phyloP scores from a whole-genome alignment of 768 basidiomycete species.

The Lactifluus hygrophoroides region DNA sequence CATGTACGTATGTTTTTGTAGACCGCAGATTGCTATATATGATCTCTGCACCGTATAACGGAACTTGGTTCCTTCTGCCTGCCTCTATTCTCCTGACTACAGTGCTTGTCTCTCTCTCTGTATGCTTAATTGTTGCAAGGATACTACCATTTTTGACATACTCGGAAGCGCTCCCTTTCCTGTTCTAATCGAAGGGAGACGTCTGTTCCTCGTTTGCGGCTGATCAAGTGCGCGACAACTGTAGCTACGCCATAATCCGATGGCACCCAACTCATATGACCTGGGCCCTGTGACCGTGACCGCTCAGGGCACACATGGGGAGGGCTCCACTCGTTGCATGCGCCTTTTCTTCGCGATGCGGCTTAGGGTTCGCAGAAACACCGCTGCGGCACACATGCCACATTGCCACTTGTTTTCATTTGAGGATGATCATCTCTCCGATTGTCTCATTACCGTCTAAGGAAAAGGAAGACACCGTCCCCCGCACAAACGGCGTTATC shows the following conservation, averaged over 20 bases:
- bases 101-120: not conserved
- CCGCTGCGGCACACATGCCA: too few species aligned
- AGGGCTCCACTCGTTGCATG: too few species aligned
- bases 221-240: not conserved
- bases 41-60: not conserved
- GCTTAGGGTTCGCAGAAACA: not conserved
- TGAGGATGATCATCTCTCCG: too few species aligned
- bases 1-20: constrained; percentile 5
- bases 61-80: not conserved
- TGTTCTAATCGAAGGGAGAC: too few species aligned
- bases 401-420: not conserved
- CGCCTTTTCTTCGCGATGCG: not conserved
- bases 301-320: too few species aligned
- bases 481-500: too few species aligned
- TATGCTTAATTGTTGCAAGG: not conserved
- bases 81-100: not conserved
- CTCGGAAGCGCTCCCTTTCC: not conserved
- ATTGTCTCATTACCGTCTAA: not conserved
- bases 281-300: too few species aligned
- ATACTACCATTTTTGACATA: not conserved
- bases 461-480: too few species aligned
- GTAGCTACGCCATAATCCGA: not conserved
- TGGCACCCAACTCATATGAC: too few species aligned
- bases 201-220: not conserved
- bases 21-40: not conserved